Evolutionary conservation across 345 rosid genomes (phyloP), one percentile per base, ranked within the genome.

Genomic region (Euphorbia lathyris): DNA sequence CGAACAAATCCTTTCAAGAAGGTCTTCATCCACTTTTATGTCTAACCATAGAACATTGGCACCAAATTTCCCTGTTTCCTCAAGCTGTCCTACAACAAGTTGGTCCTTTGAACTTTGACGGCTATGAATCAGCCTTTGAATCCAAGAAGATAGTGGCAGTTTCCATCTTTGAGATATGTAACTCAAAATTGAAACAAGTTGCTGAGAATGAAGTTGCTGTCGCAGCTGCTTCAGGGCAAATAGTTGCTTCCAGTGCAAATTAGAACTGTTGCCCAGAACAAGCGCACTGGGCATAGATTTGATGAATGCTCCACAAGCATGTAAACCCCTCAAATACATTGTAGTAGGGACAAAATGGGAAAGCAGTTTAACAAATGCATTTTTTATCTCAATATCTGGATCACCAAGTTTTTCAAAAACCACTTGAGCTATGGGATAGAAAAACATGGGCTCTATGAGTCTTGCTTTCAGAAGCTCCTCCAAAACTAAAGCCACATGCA

Each of bases 161-260:
- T 90, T 93, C 97, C 90, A 88, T 81, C 97, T 86, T 72, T 90
- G 97, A 17, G 92, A 90, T 76, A 93, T 83, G 82, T 93, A 93
- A 76, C 96, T 90, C 85, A 93, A 80, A 85, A 93, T 81, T 61
- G 96, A 83, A 74, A 93, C 93, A 70, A 90, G 93, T 81, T 93
- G 97, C 74, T 90, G 97, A 20, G 93, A 90, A 67, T 87, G 88
- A 78, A 93, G 87, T 75, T 84, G 93, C 74, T 81, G 88, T 58
- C 71, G 83, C 26, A 85, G 75, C 78, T 85, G 96, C 86, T 84
- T 90, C 79, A 93, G 81, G 76, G 97, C 78, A 86, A 93, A 87
- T 58, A 87, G 79, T 79, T 89, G 93, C 81, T 87, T 93, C 98
- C 98, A 93, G 78, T 82, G 84, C 87, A 88, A 76, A 80, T 80